Conservation (phyloP, 495 filamentous ascomycete genomes). For the Elaphomyces granulatus region DNA sequence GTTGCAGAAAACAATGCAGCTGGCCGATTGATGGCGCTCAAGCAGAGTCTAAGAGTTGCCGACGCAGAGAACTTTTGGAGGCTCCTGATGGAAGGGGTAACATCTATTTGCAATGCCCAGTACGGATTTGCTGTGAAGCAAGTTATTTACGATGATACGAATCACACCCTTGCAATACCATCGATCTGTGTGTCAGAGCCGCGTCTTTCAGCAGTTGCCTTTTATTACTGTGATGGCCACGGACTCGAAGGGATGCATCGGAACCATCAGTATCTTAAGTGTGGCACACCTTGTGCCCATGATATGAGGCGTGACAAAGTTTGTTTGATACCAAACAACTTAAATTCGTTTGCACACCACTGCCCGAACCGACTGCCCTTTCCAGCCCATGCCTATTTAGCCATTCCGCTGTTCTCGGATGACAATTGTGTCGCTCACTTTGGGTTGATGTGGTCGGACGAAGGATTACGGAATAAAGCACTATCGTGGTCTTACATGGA, state of each 20-base stretch:
- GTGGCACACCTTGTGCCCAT: constrained; percentile 47
- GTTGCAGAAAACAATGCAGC: constrained; percentile 44
- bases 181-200: too few relatives aligned
- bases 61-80: constrained; percentile 53
- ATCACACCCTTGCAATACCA: too few relatives aligned
- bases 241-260: constrained; percentile 38
- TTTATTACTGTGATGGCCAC: constrained; percentile 53
- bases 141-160: too few relatives aligned
- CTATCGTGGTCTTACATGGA: constrained; percentile 60
- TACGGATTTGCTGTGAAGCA: constrained; percentile 58
- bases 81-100: constrained; percentile 50
- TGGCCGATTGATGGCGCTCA: constrained; percentile 48
- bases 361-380: constrained; percentile 46
- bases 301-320: constrained; percentile 68
- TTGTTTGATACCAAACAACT: constrained; percentile 51
- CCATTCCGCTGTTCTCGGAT: constrained; percentile 55
- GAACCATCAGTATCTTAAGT: constrained; percentile 50
- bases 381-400: constrained; percentile 53
- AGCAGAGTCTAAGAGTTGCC: constrained; percentile 39
- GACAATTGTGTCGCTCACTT: constrained; percentile 62
- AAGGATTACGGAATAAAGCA: constrained; percentile 40
- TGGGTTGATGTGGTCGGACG: constrained; percentile 57
- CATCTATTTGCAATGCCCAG: constrained; percentile 49
- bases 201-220: too few relatives aligned
- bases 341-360: constrained; percentile 42